Evolutionary conservation across 306 rosid genomes (phyloP).

Genomic region (Lathyrus oleraceus): DNA sequence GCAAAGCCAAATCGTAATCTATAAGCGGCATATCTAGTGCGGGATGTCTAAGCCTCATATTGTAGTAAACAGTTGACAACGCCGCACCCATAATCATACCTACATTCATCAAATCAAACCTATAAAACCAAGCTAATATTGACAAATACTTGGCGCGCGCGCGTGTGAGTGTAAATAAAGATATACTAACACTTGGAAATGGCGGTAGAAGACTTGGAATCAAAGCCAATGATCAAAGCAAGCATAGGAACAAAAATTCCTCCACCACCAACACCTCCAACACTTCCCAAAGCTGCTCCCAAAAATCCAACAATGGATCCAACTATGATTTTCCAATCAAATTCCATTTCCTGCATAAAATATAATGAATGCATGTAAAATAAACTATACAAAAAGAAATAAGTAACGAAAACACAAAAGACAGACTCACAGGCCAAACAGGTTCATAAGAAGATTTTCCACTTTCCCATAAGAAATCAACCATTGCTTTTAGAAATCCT

Average conservation of each 20-base stretch:
- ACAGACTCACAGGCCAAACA: constrained; percentile 77
- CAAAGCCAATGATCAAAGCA: constrained; percentile 76
- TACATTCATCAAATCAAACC: constrained; percentile 31
- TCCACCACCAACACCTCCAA: constrained; percentile 92
- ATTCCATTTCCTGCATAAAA: constrained; percentile 64
- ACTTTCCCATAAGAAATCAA: constrained; percentile 62
- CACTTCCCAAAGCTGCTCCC: constrained; percentile 88
- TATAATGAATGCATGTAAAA: constrained; percentile 20
- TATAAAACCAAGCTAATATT: not conserved
- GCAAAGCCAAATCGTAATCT: constrained; percentile 80
- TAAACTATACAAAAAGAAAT: not conserved
- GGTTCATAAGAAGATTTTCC: constrained; percentile 61
- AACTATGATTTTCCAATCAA: constrained; percentile 67
- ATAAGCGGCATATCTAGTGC: constrained; percentile 71
- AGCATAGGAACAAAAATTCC: constrained; percentile 92
- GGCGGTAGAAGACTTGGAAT: constrained; percentile 84
- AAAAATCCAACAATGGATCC: constrained; percentile 80
- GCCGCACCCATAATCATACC: constrained; percentile 95
- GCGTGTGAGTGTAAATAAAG: not conserved
- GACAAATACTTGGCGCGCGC: not conserved
- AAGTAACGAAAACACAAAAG: not conserved
- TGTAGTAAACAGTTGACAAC: constrained; percentile 72
- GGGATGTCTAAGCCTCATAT: constrained; percentile 73
- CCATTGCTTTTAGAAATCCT: constrained; percentile 39
- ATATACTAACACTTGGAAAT: constrained; percentile 83